Evolutionary conservation across 1,284 basidiomycete species (phyloP).

Genomic region (Lentinus polychrous): DNA sequence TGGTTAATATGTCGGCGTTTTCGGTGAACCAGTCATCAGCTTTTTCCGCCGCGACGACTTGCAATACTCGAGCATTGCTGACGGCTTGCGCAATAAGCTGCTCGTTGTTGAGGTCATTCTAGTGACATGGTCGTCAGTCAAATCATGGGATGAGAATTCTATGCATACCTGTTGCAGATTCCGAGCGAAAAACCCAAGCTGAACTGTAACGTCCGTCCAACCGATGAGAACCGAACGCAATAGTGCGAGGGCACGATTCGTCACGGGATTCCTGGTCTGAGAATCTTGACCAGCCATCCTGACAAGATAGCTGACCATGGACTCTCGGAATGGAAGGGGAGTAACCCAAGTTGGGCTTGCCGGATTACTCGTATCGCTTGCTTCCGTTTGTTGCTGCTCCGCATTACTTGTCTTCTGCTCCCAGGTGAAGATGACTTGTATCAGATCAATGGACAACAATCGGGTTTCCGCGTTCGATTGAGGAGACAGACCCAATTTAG

Average conservation of each 20-base stretch:
- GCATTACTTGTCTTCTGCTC: conserved; percentile 57
- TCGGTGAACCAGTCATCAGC: conserved; percentile 77
- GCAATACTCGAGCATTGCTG: conserved; percentile 85
- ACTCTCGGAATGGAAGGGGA: conserved; percentile 78
- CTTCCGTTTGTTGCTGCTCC: conserved; percentile 16
- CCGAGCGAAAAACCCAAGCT: conserved; percentile 83
- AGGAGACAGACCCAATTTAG: conserved; percentile 79
- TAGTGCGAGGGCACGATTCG: conserved; percentile 75
- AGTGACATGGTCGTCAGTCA: not conserved
- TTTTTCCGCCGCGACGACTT: conserved; percentile 82
- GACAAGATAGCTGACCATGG: conserved; percentile 90
- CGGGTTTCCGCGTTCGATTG: conserved; percentile 80
- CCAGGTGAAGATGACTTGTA: conserved; percentile 87
- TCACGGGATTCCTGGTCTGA: conserved; percentile 53
- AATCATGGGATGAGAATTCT: not conserved
- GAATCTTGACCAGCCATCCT: conserved; percentile 75
- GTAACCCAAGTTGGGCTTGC: conserved; percentile 51
- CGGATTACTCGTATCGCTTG: conserved; percentile 17
- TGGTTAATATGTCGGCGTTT: conserved; percentile 80
- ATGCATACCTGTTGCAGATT: conserved; percentile 70
- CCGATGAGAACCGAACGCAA: conserved; percentile 81
- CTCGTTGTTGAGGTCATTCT: conserved; percentile 74
- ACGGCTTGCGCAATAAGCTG: conserved; percentile 63
- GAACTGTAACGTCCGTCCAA: conserved; percentile 93
- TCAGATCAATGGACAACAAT: conserved; percentile 74